Evolutionary conservation across 352 stramenopile genomes (phyloP), one percentile per base, ranked within the genome.

Genomic region (Thalassiosira exigua): DNA sequence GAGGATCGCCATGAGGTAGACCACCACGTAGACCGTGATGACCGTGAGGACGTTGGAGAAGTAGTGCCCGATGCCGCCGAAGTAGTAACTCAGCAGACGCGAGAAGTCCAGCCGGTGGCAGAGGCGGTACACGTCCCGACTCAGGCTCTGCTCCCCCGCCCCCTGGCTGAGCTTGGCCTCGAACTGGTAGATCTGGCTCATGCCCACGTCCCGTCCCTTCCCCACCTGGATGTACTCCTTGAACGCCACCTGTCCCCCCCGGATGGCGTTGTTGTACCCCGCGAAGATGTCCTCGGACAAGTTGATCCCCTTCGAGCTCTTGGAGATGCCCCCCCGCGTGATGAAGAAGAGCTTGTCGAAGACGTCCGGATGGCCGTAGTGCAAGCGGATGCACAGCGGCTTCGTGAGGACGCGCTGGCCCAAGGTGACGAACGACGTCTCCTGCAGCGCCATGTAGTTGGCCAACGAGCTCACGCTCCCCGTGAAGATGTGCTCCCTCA

Each of bases 271-370:
- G 84, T 99, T 99, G 93, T 99, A 99, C 29, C 97, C 97, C 19
- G 97, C 97, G 75, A 99, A 99, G 62, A 99, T 99, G 89, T 99
- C 97, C 86, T 99, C 97, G 56, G 96, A 98, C 32, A 99, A 90
- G 76, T 99, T 99, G 82, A 99, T 99, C 36, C 97, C 97, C 79
- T 98, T 98, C 75, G 95, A 99, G 21, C 96, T 97, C 86, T 99
- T 99, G 81, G 94, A 98, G 69, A 99, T 97, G n/a, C 97, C 97
- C 59, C 97, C 97, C 51, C 96, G 93, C 22, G 96, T 98, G 81
- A 99, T 99, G 88, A 99, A 99, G 78, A 99, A 99, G 4, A 99
- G 79, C 84, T 99, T 99, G 86, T 99, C 98, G 81, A 99, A 99
- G 26, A 99, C 91, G 90, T 99, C 97, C 2, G 97, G 97, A 78